These are phyloP conservation scores for Acer campestre DNA, from an alignment of 345 rosid genomes.

Conservation along the genomic window DNA sequence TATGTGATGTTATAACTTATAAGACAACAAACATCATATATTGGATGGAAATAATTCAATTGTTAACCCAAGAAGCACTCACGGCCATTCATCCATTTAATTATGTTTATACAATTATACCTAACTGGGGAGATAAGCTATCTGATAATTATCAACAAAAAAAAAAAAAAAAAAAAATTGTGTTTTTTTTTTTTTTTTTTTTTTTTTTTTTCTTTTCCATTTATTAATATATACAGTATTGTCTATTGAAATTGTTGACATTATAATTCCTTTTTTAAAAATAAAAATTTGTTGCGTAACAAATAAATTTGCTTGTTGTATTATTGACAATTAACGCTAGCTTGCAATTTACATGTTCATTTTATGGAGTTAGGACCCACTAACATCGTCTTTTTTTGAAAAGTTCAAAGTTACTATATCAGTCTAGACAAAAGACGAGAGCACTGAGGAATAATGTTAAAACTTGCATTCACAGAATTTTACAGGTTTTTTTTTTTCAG, in stretches of 20 bases:
- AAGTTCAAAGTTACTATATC: background rate
- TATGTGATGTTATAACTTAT: background rate
- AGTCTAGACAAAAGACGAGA: no score
- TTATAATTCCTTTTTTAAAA: background rate
- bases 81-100: background rate
- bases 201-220: background rate
- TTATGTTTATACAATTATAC: background rate
- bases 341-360: background rate
- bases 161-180: no score
- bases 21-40: background rate
- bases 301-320: background rate
- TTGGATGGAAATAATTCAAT: background rate
- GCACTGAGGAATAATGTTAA: background rate
- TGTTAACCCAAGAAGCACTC: background rate
- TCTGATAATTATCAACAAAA: background rate
- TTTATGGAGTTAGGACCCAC: background rate
- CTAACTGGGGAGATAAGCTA: background rate
- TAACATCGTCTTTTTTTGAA: background rate
- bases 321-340: background rate
- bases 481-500: no score
- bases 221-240: background rate
- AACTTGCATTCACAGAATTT: background rate
- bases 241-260: background rate
- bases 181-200: no score
- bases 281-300: background rate